phyloP scores from a whole-genome alignment of 352 stramenopile species.

The Peronospora farinosa region DNA sequence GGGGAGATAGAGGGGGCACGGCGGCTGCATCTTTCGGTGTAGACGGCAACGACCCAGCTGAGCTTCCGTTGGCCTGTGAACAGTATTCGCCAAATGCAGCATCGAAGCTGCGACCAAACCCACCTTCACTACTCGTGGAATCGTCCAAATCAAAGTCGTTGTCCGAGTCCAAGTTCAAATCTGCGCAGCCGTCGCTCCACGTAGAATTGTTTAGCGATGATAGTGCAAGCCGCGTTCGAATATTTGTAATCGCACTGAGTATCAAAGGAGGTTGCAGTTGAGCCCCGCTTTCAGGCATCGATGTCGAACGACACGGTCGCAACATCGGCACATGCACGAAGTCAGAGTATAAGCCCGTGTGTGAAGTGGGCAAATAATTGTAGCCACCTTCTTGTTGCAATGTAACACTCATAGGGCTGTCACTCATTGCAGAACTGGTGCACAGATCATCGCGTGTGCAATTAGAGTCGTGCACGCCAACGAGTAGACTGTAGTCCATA shows the following conservation, averaged over 20 bases:
- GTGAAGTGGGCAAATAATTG: conserved; percentile 43
- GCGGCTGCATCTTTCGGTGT: conserved; percentile 11
- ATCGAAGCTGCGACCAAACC: conserved; percentile 14
- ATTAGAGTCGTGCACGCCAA: conserved; percentile 86
- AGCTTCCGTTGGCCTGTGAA: conserved; percentile 17
- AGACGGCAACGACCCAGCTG: conserved; percentile 15
- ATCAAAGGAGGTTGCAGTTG: conserved; percentile 8
- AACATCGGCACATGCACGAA: conserved; percentile 3
- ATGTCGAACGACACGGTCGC: conserved; percentile 15
- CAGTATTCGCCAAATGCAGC: conserved; percentile 19
- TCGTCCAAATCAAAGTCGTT: conserved; percentile 26
- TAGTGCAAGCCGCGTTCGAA: conserved; percentile 20
- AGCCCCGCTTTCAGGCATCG: conserved; percentile 8
- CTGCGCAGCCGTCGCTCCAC: conserved; percentile 14
- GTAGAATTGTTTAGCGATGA: conserved; percentile 22
- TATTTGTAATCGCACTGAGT: not conserved
- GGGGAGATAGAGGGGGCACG: conserved; percentile 39
- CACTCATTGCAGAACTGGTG: conserved; percentile 21
- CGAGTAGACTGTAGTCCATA: conserved; percentile 92
- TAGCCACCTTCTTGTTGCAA: conserved; percentile 4
- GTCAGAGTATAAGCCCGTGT: conserved; percentile 10
- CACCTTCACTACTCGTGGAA: conserved; percentile 35
- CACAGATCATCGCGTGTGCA: conserved; percentile 51
- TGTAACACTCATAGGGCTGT: conserved; percentile 6
- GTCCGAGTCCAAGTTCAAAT: conserved; percentile 29